Percentiles rank a stretch among this genome's conserved stretches.
These are phyloP conservation scores for Aspergillus arachidicola DNA, from an alignment of 2,329 filamentous ascomycete species.

Conservation along the genomic window DNA sequence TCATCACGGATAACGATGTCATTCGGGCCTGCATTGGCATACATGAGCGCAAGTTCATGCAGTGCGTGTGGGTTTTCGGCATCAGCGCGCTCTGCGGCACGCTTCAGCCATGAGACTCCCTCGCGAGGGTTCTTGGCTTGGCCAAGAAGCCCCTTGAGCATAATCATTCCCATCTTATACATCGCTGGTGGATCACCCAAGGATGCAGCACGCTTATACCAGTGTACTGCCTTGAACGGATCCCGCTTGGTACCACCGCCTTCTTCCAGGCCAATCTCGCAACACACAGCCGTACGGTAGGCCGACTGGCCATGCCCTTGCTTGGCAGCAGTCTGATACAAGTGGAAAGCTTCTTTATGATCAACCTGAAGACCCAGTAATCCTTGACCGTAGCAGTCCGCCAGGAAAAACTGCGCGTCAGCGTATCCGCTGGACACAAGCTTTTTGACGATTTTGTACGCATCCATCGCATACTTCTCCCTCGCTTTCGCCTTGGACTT, in stretches of 20 bases:
- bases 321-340: conserved; percentile 95
- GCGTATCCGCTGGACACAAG: conserved; percentile 71
- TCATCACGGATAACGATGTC: conserved; percentile 81
- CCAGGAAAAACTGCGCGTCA: conserved; percentile 91
- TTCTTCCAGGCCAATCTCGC: conserved; percentile 92
- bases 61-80: conserved; percentile 90
- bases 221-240: conserved; percentile 91
- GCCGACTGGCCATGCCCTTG: conserved; percentile 81
- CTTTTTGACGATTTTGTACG: conserved; percentile 90
- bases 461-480: conserved; percentile 82
- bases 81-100: conserved; percentile 86
- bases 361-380: conserved; percentile 77
- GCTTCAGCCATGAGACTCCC: conserved; percentile 88
- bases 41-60: conserved; percentile 75
- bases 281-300: conserved; percentile 94
- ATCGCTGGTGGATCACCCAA: conserved; percentile 90
- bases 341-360: conserved; percentile 85
- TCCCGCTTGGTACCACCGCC: conserved; percentile 91
- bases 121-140: conserved; percentile 81
- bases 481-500: conserved; percentile 65
- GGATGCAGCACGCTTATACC: conserved; percentile 92
- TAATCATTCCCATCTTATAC: conserved; percentile 98
- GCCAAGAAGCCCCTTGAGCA: conserved; percentile 89
- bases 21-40: conserved; percentile 59
- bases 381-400: conserved; percentile 85